These are phyloP conservation scores for Cylindrotheca closterium DNA, from an alignment of 108 stramenopile genomes.

Conservation along the genomic window DNA sequence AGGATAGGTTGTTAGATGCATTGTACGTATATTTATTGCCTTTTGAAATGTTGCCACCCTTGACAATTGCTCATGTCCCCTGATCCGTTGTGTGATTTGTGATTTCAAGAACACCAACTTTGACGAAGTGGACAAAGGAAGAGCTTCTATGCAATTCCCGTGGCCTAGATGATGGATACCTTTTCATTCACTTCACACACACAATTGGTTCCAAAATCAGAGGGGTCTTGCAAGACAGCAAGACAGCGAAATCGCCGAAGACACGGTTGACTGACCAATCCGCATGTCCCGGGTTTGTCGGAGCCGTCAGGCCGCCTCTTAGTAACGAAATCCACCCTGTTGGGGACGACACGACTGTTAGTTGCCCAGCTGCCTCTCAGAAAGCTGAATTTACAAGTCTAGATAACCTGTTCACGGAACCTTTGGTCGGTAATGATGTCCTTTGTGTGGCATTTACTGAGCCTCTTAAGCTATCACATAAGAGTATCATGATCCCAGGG, in stretches of 20 bases:
- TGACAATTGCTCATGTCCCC: neutral
- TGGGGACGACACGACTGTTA: conserved; percentile 51
- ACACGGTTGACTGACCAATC: conserved; percentile 46
- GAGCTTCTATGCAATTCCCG: conserved; percentile 79
- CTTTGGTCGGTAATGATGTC: conserved; percentile 59
- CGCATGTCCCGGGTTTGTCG: conserved; percentile 60
- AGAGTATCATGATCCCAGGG: conserved; percentile 67
- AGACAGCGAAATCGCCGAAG: conserved; percentile 50
- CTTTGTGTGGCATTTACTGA: conserved; percentile 82
- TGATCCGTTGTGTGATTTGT: neutral
- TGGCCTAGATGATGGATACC: conserved; percentile 87
- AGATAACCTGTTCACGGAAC: conserved; percentile 52
- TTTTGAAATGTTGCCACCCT: neutral
- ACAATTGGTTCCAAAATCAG: conserved; percentile 56
- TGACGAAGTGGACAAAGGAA: conserved; percentile 79
- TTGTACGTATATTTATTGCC: conserved; percentile 43
- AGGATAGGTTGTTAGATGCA: conserved; percentile 84
- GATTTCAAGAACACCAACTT: conserved; percentile 58
- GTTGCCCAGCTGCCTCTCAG: conserved; percentile 46
- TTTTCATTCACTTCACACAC: conserved; percentile 70
- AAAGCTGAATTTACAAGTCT: conserved; percentile 50
- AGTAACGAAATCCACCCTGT: conserved; percentile 70
- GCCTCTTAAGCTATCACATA: conserved; percentile 69
- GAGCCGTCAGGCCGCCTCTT: conserved; percentile 69
- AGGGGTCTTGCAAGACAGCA: conserved; percentile 38